phyloP scores from a whole-genome alignment of 2,329 filamentous ascomycete species.

The Hortaea werneckii region DNA sequence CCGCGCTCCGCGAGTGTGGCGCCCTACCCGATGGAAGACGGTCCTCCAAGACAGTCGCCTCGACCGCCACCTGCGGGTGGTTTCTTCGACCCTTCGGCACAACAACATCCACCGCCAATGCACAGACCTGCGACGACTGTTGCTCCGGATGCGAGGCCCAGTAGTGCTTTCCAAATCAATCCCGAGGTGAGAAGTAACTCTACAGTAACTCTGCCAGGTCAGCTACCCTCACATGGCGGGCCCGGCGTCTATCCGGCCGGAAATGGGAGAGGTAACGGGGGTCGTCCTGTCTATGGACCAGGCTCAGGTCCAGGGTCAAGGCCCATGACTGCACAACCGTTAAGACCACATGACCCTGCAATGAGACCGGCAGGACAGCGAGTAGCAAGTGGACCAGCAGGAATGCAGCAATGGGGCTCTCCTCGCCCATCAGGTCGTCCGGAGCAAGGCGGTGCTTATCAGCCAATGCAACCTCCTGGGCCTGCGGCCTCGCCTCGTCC shows the following conservation, averaged over 20 bases:
- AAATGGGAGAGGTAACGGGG: constrained; percentile 6
- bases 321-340: constrained; percentile 6
- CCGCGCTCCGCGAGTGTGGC: constrained; percentile 43
- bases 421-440: constrained; percentile 2
- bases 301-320: constrained; percentile 1
- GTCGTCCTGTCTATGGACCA: constrained; percentile 1
- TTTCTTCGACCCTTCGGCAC: constrained; percentile 26
- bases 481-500: constrained; percentile 7
- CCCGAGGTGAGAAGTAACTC: constrained; percentile 29
- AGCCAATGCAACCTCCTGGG: neutral
- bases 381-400: constrained; percentile 24
- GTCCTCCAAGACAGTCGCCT: constrained; percentile 34
- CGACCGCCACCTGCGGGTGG: constrained; percentile 20
- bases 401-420: constrained; percentile 8
- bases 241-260: constrained; percentile 11
- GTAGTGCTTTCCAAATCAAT: constrained; percentile 43
- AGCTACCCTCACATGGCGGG: constrained; percentile 24
- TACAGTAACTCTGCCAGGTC: constrained; percentile 11
- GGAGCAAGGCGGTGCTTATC: neutral
- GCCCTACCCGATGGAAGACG: constrained; percentile 62
- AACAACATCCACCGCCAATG: constrained; percentile 2
- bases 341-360: constrained; percentile 1
- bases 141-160: constrained; percentile 43
- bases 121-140: constrained; percentile 28
- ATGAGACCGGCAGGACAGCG: constrained; percentile 15